Conservation (phyloP, 1,284 basidiomycete genomes). For the Tetrapyrgos nigripes region DNA sequence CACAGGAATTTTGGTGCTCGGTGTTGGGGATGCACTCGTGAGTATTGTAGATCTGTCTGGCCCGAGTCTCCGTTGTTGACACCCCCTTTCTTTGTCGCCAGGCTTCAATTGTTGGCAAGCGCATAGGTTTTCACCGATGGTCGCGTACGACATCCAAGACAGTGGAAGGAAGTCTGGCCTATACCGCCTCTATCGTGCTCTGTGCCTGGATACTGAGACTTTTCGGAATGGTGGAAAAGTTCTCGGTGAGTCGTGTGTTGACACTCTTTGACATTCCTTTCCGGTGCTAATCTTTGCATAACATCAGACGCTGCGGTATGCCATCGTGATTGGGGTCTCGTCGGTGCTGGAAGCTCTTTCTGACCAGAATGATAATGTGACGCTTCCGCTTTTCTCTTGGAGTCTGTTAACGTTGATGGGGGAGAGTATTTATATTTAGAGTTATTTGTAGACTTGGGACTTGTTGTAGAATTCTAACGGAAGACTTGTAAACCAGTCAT, state of each 20-base stretch:
- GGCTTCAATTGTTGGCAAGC: conserved; percentile 93
- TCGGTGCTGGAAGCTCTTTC: conserved; percentile 87
- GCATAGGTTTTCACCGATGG: conserved; percentile 84
- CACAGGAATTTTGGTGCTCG: conserved; percentile 91
- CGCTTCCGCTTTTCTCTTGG: conserved; percentile 90
- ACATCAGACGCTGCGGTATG: conserved; percentile 59
- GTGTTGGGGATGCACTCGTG: conserved; percentile 93
- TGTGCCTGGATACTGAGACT: conserved; percentile 77
- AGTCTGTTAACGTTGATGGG: conserved; percentile 68
- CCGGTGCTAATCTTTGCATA: neutral
- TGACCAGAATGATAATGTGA: conserved; percentile 95
- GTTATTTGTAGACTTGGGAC: neutral
- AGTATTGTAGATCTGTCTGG: conserved; percentile 33
- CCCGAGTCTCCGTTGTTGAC: conserved; percentile 3
- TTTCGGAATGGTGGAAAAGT: conserved; percentile 71
- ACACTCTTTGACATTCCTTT: conserved; percentile 10
- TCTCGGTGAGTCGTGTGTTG: conserved; percentile 67
- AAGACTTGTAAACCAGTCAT: too few relatives aligned
- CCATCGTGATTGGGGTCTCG: conserved; percentile 63
- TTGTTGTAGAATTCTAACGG: neutral
- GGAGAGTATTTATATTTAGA: neutral
- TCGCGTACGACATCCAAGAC: conserved; percentile 87
- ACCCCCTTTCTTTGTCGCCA: conserved; percentile 31
- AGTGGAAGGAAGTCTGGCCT: conserved; percentile 89
- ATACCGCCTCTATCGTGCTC: conserved; percentile 73